Conservation (phyloP, 306 rosid species). For the Coriaria nepalensis region DNA sequence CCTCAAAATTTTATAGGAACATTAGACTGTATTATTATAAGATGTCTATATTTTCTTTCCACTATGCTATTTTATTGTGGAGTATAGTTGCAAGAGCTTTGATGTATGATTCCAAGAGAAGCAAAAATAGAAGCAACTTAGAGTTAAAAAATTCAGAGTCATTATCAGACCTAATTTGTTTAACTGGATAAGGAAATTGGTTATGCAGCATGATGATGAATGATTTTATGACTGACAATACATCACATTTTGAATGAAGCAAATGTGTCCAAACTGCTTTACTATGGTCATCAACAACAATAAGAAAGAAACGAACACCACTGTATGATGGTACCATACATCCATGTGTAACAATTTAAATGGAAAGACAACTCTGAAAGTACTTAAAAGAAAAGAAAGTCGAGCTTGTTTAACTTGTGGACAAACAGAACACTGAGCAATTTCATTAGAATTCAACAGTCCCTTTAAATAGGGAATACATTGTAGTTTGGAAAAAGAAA, state of each 20-base stretch:
- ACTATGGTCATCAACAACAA: not conserved
- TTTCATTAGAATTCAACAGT: too few species aligned
- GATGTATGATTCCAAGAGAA: not conserved
- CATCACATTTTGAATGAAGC: not conserved
- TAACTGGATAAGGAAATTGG: not conserved
- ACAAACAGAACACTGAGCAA: too few species aligned
- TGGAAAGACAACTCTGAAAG: not conserved
- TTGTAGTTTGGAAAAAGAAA: too few species aligned
- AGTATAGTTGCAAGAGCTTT: not conserved
- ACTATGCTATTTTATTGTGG: not conserved
- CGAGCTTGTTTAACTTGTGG: too few species aligned
- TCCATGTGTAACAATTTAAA: not conserved
- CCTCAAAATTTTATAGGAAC: not conserved
- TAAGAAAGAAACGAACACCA: not conserved
- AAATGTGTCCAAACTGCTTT: not conserved
- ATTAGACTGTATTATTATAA: not conserved
- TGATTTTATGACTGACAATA: not conserved
- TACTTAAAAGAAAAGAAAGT: too few species aligned
- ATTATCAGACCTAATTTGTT: not conserved
- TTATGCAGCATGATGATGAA: not conserved
- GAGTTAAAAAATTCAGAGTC: not conserved
- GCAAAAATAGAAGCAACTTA: not conserved
- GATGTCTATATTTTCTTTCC: not conserved
- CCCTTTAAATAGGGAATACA: too few species aligned
- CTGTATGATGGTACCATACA: not conserved